Conservation (phyloP, 305 asterid species). For the Fraxinus latifolia region DNA sequence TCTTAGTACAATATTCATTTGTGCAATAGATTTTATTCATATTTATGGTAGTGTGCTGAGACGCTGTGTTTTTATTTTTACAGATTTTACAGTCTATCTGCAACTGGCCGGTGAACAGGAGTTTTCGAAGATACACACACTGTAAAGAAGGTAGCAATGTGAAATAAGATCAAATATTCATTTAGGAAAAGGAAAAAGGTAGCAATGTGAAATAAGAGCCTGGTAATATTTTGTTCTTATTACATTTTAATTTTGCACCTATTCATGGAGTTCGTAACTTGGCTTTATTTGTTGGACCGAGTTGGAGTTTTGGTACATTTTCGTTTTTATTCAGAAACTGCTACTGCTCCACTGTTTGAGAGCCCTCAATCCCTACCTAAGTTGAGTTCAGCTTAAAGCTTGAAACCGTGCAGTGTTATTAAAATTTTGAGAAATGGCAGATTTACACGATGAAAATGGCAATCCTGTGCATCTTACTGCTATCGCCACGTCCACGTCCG, state of each 20-base stretch:
- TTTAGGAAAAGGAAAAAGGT: too few relatives aligned
- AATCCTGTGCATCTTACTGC: background rate
- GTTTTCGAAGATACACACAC: background rate
- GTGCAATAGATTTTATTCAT: background rate
- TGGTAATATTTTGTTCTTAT: background rate
- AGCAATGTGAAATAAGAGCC: background rate
- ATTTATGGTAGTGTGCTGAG: background rate
- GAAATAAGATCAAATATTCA: background rate
- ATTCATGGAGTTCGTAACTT: background rate
- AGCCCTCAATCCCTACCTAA: background rate
- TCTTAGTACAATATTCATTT: background rate
- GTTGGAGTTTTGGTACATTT: background rate
- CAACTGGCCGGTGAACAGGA: background rate
- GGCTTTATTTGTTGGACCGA: background rate
- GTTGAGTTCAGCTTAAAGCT: background rate
- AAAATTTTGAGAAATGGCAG: background rate
- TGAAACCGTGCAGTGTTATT: background rate
- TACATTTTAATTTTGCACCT: background rate
- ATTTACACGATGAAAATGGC: background rate
- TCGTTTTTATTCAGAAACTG: background rate
- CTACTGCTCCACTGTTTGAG: background rate
- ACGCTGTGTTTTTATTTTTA: background rate
- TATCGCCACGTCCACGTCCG: background rate
- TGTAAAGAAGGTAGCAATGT: conserved; percentile 11
- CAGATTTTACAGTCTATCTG: background rate